Percentiles rank a stretch among this genome's conserved stretches.
These are phyloP conservation scores for Acacia crassicarpa DNA, from an alignment of 306 rosid species.

Conservation along the genomic window DNA sequence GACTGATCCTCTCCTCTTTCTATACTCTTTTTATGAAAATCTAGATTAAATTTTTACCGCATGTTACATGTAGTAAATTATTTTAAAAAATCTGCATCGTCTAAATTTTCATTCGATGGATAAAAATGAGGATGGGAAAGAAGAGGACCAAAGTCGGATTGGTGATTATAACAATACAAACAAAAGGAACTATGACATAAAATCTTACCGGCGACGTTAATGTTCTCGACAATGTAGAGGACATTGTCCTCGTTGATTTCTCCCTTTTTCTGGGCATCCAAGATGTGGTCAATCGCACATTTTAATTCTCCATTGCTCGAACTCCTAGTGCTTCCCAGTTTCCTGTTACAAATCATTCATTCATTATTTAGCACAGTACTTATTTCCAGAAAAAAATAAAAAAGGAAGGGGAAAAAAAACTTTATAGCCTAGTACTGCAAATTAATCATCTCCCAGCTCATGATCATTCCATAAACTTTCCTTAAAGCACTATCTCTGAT, in stretches of 20 bases:
- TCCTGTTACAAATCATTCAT: conserved; percentile 41
- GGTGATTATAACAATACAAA: too few species aligned
- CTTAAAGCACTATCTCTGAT: too few species aligned
- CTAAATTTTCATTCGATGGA: too few species aligned
- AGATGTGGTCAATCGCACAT: conserved; percentile 78
- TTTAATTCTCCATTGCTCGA: conserved; percentile 53
- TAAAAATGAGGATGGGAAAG: too few species aligned
- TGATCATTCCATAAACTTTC: background rate
- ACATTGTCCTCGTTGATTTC: conserved; percentile 86
- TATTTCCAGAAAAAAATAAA: background rate
- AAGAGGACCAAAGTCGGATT: too few species aligned
- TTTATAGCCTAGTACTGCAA: background rate
- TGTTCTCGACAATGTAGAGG: conserved; percentile 86
- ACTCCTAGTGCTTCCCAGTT: conserved; percentile 41
- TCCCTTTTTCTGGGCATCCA: conserved; percentile 79
- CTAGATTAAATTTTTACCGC: too few species aligned
- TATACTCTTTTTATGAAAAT: too few species aligned
- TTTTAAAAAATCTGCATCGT: too few species aligned
- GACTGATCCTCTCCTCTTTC: too few species aligned
- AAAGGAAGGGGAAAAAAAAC: too few species aligned
- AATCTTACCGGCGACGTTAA: conserved; percentile 69
- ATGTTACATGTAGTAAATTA: too few species aligned
- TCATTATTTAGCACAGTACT: background rate
- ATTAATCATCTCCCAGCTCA: background rate
- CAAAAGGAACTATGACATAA: background rate